Base-by-base conservation (phyloP, 257 asterid species). In the Solanum megistacrolobum region DNA sequence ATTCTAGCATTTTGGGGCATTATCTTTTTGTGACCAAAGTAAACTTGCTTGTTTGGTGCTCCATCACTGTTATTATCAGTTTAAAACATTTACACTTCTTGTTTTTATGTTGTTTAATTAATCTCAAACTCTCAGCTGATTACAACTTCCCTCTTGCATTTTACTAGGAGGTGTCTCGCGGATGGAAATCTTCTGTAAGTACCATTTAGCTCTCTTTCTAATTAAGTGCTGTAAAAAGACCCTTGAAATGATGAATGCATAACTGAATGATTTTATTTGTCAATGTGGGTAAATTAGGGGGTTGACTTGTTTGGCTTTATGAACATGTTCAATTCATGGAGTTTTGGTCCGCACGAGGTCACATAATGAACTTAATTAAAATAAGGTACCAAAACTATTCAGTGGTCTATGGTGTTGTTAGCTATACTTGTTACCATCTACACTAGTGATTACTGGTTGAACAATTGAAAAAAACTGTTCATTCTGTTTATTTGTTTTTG, bases 151-250 rank as follows among this genome's bases (percentile, higher is more conserved):
- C 36, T 48, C 23, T 25, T 89, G 84, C 88, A 73, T 87, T 71
- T 60, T 32, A 83, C 84, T 96, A 97, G 99, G 94, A 91, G 86
- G 68, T 94, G 94, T 55, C 94, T 97, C 91, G 84, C 89, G 87
- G 99, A 97, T 89, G 99, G 99, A 46, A 97, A 97, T 92, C 98
- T 97, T 60, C 88, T 95, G 99, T 97, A 92, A 95, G 98, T 93
- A 66, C 65, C 65, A 79, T 89, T 29, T 62, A 12, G 18, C 48
- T 46, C 75, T 66, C 48, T 31, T 32, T 55, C 55, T 84, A 65
- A 83, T 62, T 62, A 52, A 84, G 69, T 52, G 68, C 83, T 39
- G 87, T 86, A 32, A 46, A 29, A 21, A 29, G n/a, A 29, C 11
- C 69, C 27, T 18, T 71, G 48, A 18, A 73, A 69, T 75, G 85